Base-by-base conservation (phyloP, 2,329 filamentous ascomycete species). In the Colletotrichum simmondsii region DNA sequence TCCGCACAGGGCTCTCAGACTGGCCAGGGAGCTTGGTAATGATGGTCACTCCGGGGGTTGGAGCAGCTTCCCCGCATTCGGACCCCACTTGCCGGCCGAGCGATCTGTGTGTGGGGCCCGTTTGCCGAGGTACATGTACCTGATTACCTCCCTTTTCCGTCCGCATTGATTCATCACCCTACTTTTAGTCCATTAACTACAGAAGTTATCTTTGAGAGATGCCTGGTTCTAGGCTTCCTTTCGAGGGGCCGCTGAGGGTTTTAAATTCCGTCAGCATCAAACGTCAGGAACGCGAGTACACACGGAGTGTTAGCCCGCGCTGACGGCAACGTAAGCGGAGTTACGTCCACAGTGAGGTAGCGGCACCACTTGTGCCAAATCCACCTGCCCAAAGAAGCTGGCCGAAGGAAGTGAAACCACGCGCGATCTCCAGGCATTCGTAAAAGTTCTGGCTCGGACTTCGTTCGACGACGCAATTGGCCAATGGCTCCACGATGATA, bases 41-140 rank as follows among this genome's bases (percentile, higher is more conserved):
- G 42, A 46, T 59, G 37, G 54, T 49, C 28, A 46, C 65, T 32
- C 65, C 65, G 46, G 66, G 37, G n/a, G 37, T 56, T 60, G 70
- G 49, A 56, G 70, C 66, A 57, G 66, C 59, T 60, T 70, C 71
- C 71, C 71, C 71, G 71, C 71, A 73, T 73, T 65, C 60, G 26
- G 66, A 65, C 61, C 42, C 71, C 71, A 73, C 71, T 65, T 73
- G 26, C 71, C 66, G 66, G 56, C 70, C 70, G 56, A 72, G 35
- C 58, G 65, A 63, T 72, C 42, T 54, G 19, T 61, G 66, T 71
- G 66, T 71, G 66, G 71, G 56, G 49, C 37, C 37, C 56, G 49
- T 57, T 72, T 72, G 66, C 70, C 70, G 70, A 72, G 70, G 66
- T 61, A 57, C 32, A 24, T 60, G 28, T 57, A 61, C 56, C 53